Percentiles rank a stretch among this genome's conserved stretches.
These are phyloP conservation scores for Articulospora tetracladia DNA, from an alignment of 495 filamentous ascomycete genomes.

Conservation along the genomic window DNA sequence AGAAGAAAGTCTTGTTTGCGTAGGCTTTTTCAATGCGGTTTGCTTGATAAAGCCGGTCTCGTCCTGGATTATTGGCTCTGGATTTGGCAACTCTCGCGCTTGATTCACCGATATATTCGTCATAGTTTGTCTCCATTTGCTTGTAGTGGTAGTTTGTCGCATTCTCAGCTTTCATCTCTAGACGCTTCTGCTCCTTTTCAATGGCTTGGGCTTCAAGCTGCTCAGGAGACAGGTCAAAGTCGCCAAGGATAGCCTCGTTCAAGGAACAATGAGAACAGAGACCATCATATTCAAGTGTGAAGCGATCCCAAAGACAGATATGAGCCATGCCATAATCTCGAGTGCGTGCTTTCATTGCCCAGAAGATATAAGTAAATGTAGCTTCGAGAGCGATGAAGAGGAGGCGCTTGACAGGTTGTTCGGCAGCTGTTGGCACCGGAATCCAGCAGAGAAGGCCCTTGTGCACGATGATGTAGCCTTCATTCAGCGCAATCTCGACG, in stretches of 20 bases:
- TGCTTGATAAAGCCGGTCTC: too few species aligned
- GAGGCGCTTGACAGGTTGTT: background rate
- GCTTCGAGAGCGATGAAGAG: conserved; percentile 18
- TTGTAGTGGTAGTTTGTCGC: background rate
- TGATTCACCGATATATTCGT: too few species aligned
- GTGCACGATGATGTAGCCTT: conserved; percentile 9
- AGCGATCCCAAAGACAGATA: conserved; percentile 12
- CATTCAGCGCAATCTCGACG: conserved; percentile 2
- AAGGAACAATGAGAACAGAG: conserved; percentile 11
- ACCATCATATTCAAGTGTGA: conserved; percentile 10
- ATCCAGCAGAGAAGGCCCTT: conserved; percentile 18
- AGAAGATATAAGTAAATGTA: conserved; percentile 14
- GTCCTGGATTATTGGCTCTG: too few species aligned
- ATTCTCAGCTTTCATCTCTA: background rate
- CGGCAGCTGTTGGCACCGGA: background rate
- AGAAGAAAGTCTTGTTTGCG: background rate
- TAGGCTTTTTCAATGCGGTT: background rate
- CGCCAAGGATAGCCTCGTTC: conserved; percentile 1
- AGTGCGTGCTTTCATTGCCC: conserved; percentile 6
- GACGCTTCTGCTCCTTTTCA: background rate
- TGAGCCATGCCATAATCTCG: conserved; percentile 12
- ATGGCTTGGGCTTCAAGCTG: conserved; percentile 1
- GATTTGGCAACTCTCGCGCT: too few species aligned
- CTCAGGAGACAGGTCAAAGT: conserved; percentile 11
- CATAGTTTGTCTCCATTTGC: too few species aligned